Evolutionary conservation across 768 basidiomycete genomes (phyloP), one percentile per base, ranked within the genome.

Genomic region (Amanita brunnescens): DNA sequence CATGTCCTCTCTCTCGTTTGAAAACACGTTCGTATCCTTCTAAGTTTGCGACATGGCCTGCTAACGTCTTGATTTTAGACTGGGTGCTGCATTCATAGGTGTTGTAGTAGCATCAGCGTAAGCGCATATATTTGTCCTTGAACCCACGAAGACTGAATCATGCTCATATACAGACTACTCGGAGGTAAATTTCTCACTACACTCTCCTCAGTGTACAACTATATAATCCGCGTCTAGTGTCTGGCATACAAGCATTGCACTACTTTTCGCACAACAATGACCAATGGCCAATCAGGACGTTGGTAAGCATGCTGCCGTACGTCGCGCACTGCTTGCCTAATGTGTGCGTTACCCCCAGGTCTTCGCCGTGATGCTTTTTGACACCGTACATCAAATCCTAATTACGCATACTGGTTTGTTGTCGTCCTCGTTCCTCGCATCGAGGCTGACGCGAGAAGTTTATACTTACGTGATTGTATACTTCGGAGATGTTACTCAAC

Each of bases 261-360:
- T 83, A 81, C 57, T 80, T 62, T 51, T 67, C 64, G 14, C 71
- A 81, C 58, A 72, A 77, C 47, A 66, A 62, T 20, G 80, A 81
- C 59, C 57, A 62, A 21, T 79, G 77, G 76, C 63, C 68, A 12
- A 65, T 72, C 51, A 78, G 74, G 56, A 48, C 61, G 7, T 60
- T 81, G 21, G 80, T 80, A 49, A 56, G 70, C 62, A 26, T 20
- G 35, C 20, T 14, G 8, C 21, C 42, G 16, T 32, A 9, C 14
- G n/a, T 10, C 6, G 37, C 20, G 1, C 24, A 6, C 16, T 24
- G 12, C 10, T n/a, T 8, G 13, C 41, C 6, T n/a, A 21, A 26
- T 34, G 20, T 14, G 18, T 8, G 21, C 47, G n/a, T 50, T 8
- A 5, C 26, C 32, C 10, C 8, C 46, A 82, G 80, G 81, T 81